These are phyloP conservation scores for Nannizzia gypsea DNA, from an alignment of 2,329 filamentous ascomycete genomes.

Conservation along the genomic window DNA sequence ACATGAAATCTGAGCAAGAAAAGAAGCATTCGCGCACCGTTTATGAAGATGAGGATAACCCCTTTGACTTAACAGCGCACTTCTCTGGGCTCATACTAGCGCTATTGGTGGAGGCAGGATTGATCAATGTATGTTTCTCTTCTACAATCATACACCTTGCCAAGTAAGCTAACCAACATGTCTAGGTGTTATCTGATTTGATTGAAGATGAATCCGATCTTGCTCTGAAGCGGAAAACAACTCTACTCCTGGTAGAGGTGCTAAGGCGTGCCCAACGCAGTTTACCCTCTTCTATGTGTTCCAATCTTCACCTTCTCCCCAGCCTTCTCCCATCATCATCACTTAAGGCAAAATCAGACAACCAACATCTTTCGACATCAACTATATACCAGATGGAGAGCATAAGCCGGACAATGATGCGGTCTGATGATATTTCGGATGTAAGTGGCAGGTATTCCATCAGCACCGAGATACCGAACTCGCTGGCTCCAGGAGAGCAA, in stretches of 20 bases:
- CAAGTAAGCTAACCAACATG: constrained; percentile 16
- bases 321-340: constrained; percentile 64
- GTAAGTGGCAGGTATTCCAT: constrained; percentile 23
- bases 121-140: constrained; percentile 42
- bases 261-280: constrained; percentile 79
- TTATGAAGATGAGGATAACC: constrained; percentile 56
- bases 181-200: constrained; percentile 37
- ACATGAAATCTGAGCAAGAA: constrained; percentile 48
- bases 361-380: constrained; percentile 68
- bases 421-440: constrained; percentile 47
- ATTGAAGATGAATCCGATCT: constrained; percentile 40
- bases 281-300: constrained; percentile 69
- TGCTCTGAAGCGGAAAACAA: constrained; percentile 70
- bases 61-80: constrained; percentile 71
- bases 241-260: constrained; percentile 79
- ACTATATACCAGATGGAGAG: constrained; percentile 98
- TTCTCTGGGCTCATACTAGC: constrained; percentile 83
- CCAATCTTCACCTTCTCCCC: constrained; percentile 74
- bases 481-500: constrained; percentile 30
- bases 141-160: neutral
- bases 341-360: constrained; percentile 52
- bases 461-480: constrained; percentile 36
- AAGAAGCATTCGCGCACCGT: constrained; percentile 40
- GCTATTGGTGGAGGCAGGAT: constrained; percentile 68
- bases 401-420: constrained; percentile 82